These are phyloP conservation scores for Erysimum cheiri DNA, from an alignment of 441 rosid genomes.

Conservation along the genomic window DNA sequence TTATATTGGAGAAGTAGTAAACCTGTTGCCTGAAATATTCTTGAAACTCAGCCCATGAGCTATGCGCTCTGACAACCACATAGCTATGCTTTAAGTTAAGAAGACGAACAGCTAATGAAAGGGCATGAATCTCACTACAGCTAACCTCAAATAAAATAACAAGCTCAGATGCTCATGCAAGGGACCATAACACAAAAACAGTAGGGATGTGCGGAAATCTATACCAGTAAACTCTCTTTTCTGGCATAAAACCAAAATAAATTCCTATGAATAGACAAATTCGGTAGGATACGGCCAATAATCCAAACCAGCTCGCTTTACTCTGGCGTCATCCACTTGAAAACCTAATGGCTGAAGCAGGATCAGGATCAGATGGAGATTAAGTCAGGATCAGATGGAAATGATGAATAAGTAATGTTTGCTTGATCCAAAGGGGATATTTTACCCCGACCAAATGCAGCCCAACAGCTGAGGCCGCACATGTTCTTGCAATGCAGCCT, in stretches of 20 bases:
- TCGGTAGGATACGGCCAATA: slow-evolving; percentile 95
- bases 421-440: neutral
- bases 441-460: slow-evolving; percentile 86
- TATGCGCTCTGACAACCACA: slow-evolving; percentile 82
- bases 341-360: slow-evolving; percentile 86
- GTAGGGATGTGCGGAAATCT: neutral
- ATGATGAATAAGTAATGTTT: neutral
- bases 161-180: slow-evolving; percentile 19
- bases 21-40: slow-evolving; percentile 84
- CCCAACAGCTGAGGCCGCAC: slow-evolving; percentile 93
- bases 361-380: slow-evolving; percentile 34
- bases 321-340: slow-evolving; percentile 78
- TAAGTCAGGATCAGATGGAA: slow-evolving; percentile 1
- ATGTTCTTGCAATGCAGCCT: slow-evolving; percentile 97
- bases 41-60: slow-evolving; percentile 80
- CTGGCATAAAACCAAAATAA: neutral
- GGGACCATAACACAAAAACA: neutral
- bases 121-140: slow-evolving; percentile 26
- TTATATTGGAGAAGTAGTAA: slow-evolving; percentile 30
- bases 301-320: slow-evolving; percentile 97
- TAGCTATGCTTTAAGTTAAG: slow-evolving; percentile 55
- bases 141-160: slow-evolving; percentile 1
- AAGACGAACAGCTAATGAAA: slow-evolving; percentile 17
- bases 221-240: neutral
- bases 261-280: slow-evolving; percentile 10